Evolutionary conservation across 345 rosid species (phyloP).

Genomic region (Rhodamnia argentea): DNA sequence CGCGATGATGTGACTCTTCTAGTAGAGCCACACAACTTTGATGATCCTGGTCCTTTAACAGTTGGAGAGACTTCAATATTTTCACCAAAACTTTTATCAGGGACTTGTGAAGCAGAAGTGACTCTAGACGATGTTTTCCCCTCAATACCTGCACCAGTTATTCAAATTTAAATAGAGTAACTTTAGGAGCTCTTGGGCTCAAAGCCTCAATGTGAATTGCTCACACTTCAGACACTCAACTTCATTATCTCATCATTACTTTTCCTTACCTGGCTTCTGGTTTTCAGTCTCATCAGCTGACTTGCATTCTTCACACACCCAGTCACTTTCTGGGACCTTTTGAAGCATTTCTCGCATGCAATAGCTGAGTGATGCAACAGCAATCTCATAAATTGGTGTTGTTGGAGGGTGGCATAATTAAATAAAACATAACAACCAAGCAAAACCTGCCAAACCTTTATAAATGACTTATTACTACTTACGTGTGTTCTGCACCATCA

Average conservation of each 20-base stretch:
- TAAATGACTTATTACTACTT: constrained; percentile 15
- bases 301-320: constrained; percentile 98
- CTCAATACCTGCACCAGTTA: constrained; percentile 43
- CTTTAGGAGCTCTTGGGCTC: neutral
- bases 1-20: constrained; percentile 38
- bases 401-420: neutral
- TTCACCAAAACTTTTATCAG: constrained; percentile 54
- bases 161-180: constrained; percentile 10
- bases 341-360: constrained; percentile 91
- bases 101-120: constrained; percentile 16
- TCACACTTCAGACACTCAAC: neutral
- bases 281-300: constrained; percentile 56
- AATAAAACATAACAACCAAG: neutral
- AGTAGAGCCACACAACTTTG: constrained; percentile 43
- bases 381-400: neutral
- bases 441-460: neutral
- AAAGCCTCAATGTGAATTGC: neutral
- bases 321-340: constrained; percentile 79
- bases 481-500: constrained; percentile 99
- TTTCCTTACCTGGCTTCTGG: constrained; percentile 52
- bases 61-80: constrained; percentile 32
- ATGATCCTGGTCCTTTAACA: constrained; percentile 51
- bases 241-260: neutral
- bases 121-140: constrained; percentile 29
- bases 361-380: constrained; percentile 48